Conservation (phyloP, 768 basidiomycete species). For the Udeniomyces megalosporus region DNA sequence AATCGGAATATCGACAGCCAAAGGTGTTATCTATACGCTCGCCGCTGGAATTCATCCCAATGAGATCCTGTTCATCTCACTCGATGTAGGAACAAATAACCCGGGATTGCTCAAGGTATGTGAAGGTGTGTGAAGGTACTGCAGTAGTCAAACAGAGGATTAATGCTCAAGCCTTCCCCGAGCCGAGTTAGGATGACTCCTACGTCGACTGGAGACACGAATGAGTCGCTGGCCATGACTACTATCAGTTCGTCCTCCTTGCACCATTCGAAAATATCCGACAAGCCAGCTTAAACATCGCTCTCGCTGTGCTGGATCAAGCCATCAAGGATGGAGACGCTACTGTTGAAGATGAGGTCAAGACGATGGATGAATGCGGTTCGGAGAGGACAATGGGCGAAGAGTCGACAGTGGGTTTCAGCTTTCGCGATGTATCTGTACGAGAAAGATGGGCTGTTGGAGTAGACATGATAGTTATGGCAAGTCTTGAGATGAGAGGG, state of each 20-base stretch:
- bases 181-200: no score
- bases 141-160: no score
- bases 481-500: neutral
- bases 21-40: constrained; percentile 19
- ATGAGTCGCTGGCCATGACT: constrained; percentile 54
- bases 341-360: no score
- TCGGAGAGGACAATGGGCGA: neutral
- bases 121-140: no score
- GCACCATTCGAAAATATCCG: constrained; percentile 40
- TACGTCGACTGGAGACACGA: constrained; percentile 53
- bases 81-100: constrained; percentile 66
- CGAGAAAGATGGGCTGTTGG: neutral
- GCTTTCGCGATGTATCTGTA: neutral
- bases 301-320: constrained; percentile 59
- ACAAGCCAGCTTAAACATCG: constrained; percentile 57
- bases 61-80: constrained; percentile 28
- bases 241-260: constrained; percentile 61
- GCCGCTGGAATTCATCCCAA: constrained; percentile 20
- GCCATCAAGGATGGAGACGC: constrained; percentile 36
- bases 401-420: neutral
- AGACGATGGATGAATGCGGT: no score
- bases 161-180: no score
- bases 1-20: constrained; percentile 24
- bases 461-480: neutral
- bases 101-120: constrained; percentile 41